Evolutionary conservation across 345 rosid genomes (phyloP).

Genomic region (Hibiscus syriacus): DNA sequence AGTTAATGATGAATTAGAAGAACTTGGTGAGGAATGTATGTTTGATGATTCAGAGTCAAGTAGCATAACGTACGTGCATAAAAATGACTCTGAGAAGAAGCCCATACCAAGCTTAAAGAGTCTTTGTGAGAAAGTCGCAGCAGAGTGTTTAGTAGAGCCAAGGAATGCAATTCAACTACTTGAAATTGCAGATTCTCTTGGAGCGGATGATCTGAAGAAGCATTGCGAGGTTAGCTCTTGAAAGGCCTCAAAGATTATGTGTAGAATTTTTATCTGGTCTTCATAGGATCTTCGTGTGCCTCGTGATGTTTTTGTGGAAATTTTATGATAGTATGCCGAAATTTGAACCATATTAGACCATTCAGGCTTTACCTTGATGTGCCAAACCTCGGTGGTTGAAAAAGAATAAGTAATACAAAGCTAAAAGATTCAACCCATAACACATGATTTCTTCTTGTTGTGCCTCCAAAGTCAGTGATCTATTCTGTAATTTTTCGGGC

Average conservation of each 20-base stretch:
- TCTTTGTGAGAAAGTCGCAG: constrained; percentile 89
- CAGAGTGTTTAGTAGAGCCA: constrained; percentile 85
- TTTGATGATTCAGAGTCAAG: constrained; percentile 40
- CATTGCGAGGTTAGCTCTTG: constrained; percentile 71
- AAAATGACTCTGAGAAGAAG: constrained; percentile 27
- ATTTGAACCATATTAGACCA: background rate
- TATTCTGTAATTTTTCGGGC: background rate
- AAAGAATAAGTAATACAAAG: background rate
- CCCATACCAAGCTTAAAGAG: constrained; percentile 65
- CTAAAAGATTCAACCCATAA: background rate
- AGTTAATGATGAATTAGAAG: constrained; percentile 33
- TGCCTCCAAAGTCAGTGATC: background rate
- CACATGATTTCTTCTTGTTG: background rate
- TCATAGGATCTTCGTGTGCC: background rate
- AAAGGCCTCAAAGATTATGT: background rate
- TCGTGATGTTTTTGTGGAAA: background rate
- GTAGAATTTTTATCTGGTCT: background rate
- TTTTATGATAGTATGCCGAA: background rate
- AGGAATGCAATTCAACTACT: constrained; percentile 79
- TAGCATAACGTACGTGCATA: constrained; percentile 15
- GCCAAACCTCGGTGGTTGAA: background rate
- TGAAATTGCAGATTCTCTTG: constrained; percentile 94
- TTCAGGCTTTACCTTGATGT: background rate
- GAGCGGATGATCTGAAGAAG: constrained; percentile 70
- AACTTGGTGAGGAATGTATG: constrained; percentile 56